Base-by-base conservation (phyloP, 768 basidiomycete genomes). In the Pulveroboletus sp. region DNA sequence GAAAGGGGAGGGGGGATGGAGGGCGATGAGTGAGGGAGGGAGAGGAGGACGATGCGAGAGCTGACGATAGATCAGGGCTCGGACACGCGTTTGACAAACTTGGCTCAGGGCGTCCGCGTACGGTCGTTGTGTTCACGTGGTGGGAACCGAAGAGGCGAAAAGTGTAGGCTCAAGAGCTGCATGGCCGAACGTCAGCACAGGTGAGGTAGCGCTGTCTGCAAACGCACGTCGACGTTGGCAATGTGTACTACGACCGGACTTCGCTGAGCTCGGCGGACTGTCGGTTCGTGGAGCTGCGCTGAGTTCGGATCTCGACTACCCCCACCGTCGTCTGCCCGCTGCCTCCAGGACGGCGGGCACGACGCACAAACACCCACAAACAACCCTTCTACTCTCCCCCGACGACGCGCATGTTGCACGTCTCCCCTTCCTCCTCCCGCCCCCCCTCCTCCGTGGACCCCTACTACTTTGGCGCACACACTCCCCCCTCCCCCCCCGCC, bases 391-490 rank as follows among this genome's bases (percentile, higher is more conserved):
- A 58, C 65, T 66, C 66, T 54, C 55, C 65, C 66, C 56, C 61
- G 36, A 56, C 61, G 68, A 57, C 66, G 68, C 50, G 60, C 51
- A 66, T 47, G 56, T 22, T 40, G 19, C 20, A 10, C 42, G 54
- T 30, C 36, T 1, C 45, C 26, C 67, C 63, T 61, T 72, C 71
- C 55, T 63, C 56, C 73, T 45, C 51, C 54, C 53, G 52, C 24
- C 76, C 86, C 43, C 82, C 85, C 39, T 90, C 89, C 27, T 89
- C 89, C 37, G 75, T 93, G 47, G 90, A 92, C 73, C 88, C 89
- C 8, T 93, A 93, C 67, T 93, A 93, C 68, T 92, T 92, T 72
- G 83, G 86, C 41, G 68, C 80, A 22, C 78, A 75, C 57, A 83
- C 85, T 31, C 81, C 85, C 22, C 76, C 80, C n/a, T n/a, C n/a